A percentile compares a stretch with the other conserved stretches of the same genome.
phyloP scores from a whole-genome alignment of 352 stramenopile genomes.

The Phytophthora rubi region DNA sequence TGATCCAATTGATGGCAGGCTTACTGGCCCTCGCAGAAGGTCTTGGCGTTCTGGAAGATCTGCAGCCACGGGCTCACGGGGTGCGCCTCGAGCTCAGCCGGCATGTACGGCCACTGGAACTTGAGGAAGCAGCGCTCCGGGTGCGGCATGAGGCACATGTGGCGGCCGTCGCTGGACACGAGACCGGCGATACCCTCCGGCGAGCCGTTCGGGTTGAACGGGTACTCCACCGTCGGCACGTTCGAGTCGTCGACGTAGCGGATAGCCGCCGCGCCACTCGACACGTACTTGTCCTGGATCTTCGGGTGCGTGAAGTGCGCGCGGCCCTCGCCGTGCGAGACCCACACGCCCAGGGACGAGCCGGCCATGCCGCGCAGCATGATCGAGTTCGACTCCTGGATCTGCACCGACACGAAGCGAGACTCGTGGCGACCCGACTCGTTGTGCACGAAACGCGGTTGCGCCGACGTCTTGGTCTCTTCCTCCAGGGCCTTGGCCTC shows the following conservation, averaged over 20 bases:
- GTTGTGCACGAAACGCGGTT: constrained; percentile 98
- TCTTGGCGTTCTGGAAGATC: constrained; percentile 98
- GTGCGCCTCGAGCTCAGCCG: constrained; percentile 79
- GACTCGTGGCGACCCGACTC: constrained; percentile 96
- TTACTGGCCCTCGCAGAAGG: constrained; percentile 93
- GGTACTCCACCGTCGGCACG: constrained; percentile 95
- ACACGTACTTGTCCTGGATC: constrained; percentile 89
- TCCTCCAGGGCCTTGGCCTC: constrained; percentile 60
- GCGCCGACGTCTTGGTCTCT: constrained; percentile 59
- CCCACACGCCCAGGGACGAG: constrained; percentile 97
- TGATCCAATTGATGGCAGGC: constrained; percentile 15
- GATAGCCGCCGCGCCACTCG: constrained; percentile 94
- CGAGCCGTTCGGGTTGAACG: constrained; percentile 99
- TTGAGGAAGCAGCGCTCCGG: constrained; percentile 97
- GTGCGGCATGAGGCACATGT: constrained; percentile 99
- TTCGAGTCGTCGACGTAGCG: constrained; percentile 98
- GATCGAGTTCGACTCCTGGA: constrained; percentile 95
- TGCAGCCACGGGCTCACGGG: constrained; percentile 95
- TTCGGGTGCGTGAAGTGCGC: constrained; percentile 96
- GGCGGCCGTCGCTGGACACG: constrained; percentile 96
- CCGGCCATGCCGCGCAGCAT: constrained; percentile 99
- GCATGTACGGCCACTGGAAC: constrained; percentile 98
- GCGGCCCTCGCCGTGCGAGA: constrained; percentile 93
- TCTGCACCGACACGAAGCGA: constrained; percentile 96
- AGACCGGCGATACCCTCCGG: constrained; percentile 96